phyloP scores from a whole-genome alignment of 2,329 filamentous ascomycete species.

The Epichloe bromicola region DNA sequence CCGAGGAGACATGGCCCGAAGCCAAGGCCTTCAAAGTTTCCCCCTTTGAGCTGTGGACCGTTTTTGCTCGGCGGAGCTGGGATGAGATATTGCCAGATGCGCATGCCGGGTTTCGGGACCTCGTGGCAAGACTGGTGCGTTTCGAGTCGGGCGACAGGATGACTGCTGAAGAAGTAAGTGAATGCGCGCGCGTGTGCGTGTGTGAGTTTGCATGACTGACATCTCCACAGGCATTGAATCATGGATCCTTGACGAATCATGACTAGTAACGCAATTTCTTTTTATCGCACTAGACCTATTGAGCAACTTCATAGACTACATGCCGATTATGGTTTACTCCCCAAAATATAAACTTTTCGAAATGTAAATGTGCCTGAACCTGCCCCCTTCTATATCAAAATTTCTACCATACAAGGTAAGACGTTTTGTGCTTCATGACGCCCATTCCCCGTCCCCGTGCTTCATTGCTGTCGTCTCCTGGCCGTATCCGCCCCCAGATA shows the following conservation, averaged over 20 bases:
- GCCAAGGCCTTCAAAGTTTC: constrained; percentile 52
- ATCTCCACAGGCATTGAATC: constrained; percentile 12
- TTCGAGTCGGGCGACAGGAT: constrained; percentile 57
- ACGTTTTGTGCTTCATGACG: background rate
- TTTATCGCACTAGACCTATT: too few species aligned
- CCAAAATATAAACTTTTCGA: too few species aligned
- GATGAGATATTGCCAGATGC: constrained; percentile 52
- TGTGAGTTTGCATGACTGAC: background rate
- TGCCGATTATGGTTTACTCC: too few species aligned
- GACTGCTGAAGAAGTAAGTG: constrained; percentile 40
- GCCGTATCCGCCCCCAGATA: constrained; percentile 32
- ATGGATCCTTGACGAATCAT: constrained; percentile 7
- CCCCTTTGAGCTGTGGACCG: constrained; percentile 82
- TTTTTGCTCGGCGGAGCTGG: constrained; percentile 59
- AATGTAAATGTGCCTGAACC: too few species aligned
- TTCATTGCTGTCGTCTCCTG: constrained; percentile 19
- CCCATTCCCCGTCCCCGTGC: too few species aligned
- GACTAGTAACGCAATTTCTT: background rate
- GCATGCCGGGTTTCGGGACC: constrained; percentile 43
- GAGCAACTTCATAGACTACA: too few species aligned
- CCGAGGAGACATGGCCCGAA: constrained; percentile 71
- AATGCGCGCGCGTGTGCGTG: too few species aligned
- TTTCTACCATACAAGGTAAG: too few species aligned
- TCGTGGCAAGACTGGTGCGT: constrained; percentile 55
- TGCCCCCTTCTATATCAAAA: too few species aligned